Conservation (phyloP, 1,284 basidiomycete species). For the Boletus semigastroideus region DNA sequence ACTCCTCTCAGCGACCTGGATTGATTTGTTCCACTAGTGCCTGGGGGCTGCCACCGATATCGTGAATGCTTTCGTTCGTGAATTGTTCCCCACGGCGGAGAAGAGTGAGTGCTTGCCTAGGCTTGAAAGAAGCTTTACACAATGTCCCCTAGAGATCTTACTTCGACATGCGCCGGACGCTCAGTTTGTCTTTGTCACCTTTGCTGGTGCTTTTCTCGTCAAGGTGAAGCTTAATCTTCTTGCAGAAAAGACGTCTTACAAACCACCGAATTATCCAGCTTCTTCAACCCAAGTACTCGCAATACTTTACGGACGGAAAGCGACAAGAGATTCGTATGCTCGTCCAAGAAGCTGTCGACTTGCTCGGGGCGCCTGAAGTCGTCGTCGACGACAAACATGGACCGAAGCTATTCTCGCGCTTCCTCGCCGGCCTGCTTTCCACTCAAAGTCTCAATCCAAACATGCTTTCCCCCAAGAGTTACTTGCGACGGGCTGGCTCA, state of each 20-base stretch:
- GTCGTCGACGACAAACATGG: slow-evolving; percentile 75
- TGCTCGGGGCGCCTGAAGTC: slow-evolving; percentile 63
- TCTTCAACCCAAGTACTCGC: slow-evolving; percentile 68
- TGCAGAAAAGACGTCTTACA: neutral
- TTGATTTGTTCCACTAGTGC: slow-evolving; percentile 15
- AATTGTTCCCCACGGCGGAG: slow-evolving; percentile 51
- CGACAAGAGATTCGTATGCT: slow-evolving; percentile 59
- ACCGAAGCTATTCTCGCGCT: slow-evolving; percentile 71
- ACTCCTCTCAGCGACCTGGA: neutral
- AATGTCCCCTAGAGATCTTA: slow-evolving; percentile 44
- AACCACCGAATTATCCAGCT: slow-evolving; percentile 42
- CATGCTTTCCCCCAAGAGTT: slow-evolving; percentile 22
- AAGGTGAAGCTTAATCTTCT: slow-evolving; percentile 46
- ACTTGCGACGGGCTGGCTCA: slow-evolving; percentile 10
- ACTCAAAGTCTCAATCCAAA: slow-evolving; percentile 50
- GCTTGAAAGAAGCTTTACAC: slow-evolving; percentile 5
- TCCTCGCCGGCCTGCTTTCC: slow-evolving; percentile 67
- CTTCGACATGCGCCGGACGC: slow-evolving; percentile 79
- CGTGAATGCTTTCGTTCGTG: slow-evolving; percentile 60
- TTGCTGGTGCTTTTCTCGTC: slow-evolving; percentile 78
- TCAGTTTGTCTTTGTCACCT: slow-evolving; percentile 82
- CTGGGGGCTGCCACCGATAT: slow-evolving; percentile 45
- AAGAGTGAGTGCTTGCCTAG: slow-evolving; percentile 44
- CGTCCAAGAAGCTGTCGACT: slow-evolving; percentile 64
- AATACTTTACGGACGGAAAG: slow-evolving; percentile 53